phyloP scores from a whole-genome alignment of 306 rosid genomes.

The Comarum palustre region DNA sequence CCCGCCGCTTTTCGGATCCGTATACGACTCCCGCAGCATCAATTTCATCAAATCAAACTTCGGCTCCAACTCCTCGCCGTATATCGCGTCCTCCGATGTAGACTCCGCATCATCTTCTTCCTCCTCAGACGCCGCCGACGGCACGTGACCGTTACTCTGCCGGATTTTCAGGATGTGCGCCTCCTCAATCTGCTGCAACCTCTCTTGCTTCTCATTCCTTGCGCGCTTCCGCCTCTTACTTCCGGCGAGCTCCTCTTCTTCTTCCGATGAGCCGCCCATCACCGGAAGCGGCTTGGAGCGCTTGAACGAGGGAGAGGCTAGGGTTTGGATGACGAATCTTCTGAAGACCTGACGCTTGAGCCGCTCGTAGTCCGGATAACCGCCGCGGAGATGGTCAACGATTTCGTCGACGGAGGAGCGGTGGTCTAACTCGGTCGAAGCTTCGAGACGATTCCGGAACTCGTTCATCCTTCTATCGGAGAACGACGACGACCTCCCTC shows the following conservation, averaged over 20 bases:
- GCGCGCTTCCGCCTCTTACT: conserved; percentile 32
- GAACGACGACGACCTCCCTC: conserved; percentile 14
- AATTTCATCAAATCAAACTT: conserved; percentile 58
- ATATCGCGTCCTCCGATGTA: conserved; percentile 64
- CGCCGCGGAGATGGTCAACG: conserved; percentile 47
- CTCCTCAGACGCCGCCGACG: conserved; percentile 26
- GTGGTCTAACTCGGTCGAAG: neutral
- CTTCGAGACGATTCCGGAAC: conserved; percentile 39
- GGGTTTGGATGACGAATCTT: conserved; percentile 40
- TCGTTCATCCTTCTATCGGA: conserved; percentile 11
- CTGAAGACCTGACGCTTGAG: conserved; percentile 35
- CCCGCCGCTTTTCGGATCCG: conserved; percentile 14
- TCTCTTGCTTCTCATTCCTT: conserved; percentile 36
- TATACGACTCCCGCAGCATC: conserved; percentile 48
- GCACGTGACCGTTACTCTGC: neutral
- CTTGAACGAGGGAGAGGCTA: conserved; percentile 19
- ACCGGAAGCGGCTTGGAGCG: neutral
- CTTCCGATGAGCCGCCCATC: neutral
- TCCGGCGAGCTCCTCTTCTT: conserved; percentile 15
- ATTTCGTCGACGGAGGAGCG: conserved; percentile 42
- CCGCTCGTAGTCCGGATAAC: conserved; percentile 48
- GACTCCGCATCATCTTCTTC: conserved; percentile 36
- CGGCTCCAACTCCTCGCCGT: conserved; percentile 52
- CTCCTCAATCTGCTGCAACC: conserved; percentile 44
- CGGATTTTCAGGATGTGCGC: conserved; percentile 30